A percentile compares a stretch with the other conserved stretches of the same genome.
Conservation (phyloP, 257 asterid species). For the Petrea volubilis region DNA sequence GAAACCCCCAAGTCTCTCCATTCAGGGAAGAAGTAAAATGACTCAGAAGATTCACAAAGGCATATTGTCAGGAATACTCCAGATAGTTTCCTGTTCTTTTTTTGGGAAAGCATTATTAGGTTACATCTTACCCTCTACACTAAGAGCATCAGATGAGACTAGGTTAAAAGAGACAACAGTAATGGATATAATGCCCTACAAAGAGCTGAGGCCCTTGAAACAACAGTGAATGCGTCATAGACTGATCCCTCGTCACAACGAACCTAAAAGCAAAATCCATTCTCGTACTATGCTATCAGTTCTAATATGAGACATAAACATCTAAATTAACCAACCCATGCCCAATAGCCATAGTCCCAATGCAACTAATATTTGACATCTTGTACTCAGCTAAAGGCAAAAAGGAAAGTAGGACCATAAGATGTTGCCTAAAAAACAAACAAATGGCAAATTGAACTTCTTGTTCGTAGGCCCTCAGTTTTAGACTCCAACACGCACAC, state of each 20-base stretch:
- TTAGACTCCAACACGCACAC: neutral
- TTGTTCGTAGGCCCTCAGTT: neutral
- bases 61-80: neutral
- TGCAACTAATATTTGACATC: neutral
- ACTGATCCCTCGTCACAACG: no score
- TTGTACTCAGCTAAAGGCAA: neutral
- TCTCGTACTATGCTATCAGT: neutral
- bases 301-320: neutral
- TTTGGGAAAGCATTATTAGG: neutral
- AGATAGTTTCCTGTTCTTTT: neutral
- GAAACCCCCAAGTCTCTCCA: neutral
- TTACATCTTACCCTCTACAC: neutral
- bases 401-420: neutral
- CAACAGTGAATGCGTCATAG: neutral
- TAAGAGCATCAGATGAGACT: neutral
- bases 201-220: neutral
- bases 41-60: neutral
- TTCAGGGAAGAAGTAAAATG: no score
- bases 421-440: neutral
- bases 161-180: neutral
- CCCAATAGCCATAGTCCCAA: neutral
- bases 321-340: neutral
- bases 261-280: neutral
- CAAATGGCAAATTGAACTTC: neutral
- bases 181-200: neutral